Base-by-base conservation (phyloP, 228 moss, liverwort and hornwort species). In the Sphagnum fallax region DNA sequence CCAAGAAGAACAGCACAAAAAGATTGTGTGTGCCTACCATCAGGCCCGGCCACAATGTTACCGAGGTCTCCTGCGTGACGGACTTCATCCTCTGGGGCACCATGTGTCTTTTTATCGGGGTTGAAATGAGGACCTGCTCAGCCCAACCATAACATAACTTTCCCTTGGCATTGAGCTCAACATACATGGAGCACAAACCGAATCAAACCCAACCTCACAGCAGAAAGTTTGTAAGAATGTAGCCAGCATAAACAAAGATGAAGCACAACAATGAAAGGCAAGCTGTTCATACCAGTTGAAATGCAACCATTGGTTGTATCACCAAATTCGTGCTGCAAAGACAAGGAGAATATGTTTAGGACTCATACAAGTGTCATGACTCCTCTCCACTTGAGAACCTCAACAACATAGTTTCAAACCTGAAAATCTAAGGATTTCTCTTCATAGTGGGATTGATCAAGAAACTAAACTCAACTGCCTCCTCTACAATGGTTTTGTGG, bases 261-360 rank as follows among this genome's bases (percentile, higher is more conserved):
- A 32, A 32, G 32, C 32, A 32, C 32, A 32, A 32, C 32, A 32
- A 32, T 32, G 32, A 32, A 32, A 32, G 32, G 32, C 32, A 32
- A 71, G 11, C 61, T 52, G 52, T 57, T 10, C 69, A 10, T 79
- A 92, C 93, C 93, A 47, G 93, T 93, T 53, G 93, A 93, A 0
- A 91, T 65, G 87, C 93, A 93, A 62, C 93, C 93, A 70, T 93
- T 93, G 15, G 93, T 93, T 50, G 93, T 93, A 75, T 93, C 93
- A 66, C 93, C 93, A 50, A 93, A 93, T 71, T 93, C 16, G 55
- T 93, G 93, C 90, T 92, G 76, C 67, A 81, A 32, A 32, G 32
- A 32, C 32, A 3, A 32, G 32, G 32, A 1, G 32, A 32, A 32
- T 32, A 32, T 32, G 32, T 32, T 32, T 32, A 32, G 32, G 32